Evolutionary conservation across 345 rosid genomes (phyloP), one percentile per base, ranked within the genome.

Genomic region (Pistacia vera): DNA sequence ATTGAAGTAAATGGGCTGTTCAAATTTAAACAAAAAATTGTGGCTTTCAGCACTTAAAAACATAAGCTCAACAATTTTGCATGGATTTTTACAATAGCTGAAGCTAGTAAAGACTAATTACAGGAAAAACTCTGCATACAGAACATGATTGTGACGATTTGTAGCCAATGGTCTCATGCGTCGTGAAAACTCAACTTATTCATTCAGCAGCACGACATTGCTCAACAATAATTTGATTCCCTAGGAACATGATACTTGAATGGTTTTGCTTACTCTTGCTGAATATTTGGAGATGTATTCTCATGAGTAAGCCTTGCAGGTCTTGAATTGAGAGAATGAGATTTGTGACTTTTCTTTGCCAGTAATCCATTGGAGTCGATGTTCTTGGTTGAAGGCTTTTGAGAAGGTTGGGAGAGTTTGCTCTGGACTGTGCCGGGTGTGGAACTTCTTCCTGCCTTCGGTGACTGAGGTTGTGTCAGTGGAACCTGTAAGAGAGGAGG

Each of bases 221-320:
- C 54, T 22, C 36, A 2, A 38, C 35, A 14, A 54, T 13, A 16
- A 13, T 63, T 54, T 14, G 25, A 51, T 71, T 35, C 51, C 28
- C 18, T 7, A 12, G 3, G 57, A n/a, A 57, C 51, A 54, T 20
- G 46, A 41, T 63, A 30, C 48, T 48, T 63, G 3, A n/a, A 4
- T 5, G 7, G 56, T 33, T 58, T 61, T 61, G 20, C 12, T 76
- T 44, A 61, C 52, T 28, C 70, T 33, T 52, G 68, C 64, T 69
- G 90, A 74, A 89, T 81, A 71, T 83, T 85, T 1, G 89, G 87
- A 55, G 84, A 84, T 35, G 77, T 79, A 64, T 84, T 89, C 82
- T 79, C 89, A 18, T 8, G 81, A 30, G 75, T 28, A 71, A 58
- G 51, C 63, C 36, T 60, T 51, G 49, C 68, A 72, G 66, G 64